phyloP scores from a whole-genome alignment of 352 stramenopile species.

The Blastocystis sp. region DNA sequence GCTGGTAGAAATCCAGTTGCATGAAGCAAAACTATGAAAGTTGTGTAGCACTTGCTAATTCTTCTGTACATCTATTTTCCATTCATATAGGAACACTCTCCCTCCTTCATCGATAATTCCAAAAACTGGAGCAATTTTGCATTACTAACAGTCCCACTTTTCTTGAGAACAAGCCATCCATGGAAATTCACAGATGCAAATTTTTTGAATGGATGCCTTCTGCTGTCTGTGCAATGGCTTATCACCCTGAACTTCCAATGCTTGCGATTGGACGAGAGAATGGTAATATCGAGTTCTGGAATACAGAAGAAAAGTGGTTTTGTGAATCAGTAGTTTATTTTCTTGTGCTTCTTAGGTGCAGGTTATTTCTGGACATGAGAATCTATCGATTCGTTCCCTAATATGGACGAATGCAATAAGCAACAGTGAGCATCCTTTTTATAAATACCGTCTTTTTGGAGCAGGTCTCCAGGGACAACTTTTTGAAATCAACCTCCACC shows the following conservation, averaged over 20 bases:
- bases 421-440: neutral
- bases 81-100: too few species aligned
- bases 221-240: neutral
- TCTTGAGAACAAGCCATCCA: neutral
- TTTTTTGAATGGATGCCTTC: constrained; percentile 45
- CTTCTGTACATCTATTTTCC: too few species aligned
- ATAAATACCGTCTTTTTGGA: constrained; percentile 49
- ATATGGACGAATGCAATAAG: neutral
- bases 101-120: too few species aligned
- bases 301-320: constrained; percentile 56
- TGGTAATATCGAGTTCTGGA: constrained; percentile 57
- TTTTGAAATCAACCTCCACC: constrained; percentile 37
- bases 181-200: constrained; percentile 30
- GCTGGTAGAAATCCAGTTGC: neutral
- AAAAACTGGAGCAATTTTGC: too few species aligned
- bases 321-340: constrained; percentile 31
- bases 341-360: neutral
- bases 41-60: too few species aligned
- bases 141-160: neutral
- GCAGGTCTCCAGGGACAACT: constrained; percentile 43
- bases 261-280: constrained; percentile 28
- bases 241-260: neutral
- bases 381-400: constrained; percentile 50
- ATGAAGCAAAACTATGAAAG: too few species aligned
- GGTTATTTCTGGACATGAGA: constrained; percentile 38